Base-by-base conservation (phyloP, 75 land plant species). In the Pinus taeda region DNA sequence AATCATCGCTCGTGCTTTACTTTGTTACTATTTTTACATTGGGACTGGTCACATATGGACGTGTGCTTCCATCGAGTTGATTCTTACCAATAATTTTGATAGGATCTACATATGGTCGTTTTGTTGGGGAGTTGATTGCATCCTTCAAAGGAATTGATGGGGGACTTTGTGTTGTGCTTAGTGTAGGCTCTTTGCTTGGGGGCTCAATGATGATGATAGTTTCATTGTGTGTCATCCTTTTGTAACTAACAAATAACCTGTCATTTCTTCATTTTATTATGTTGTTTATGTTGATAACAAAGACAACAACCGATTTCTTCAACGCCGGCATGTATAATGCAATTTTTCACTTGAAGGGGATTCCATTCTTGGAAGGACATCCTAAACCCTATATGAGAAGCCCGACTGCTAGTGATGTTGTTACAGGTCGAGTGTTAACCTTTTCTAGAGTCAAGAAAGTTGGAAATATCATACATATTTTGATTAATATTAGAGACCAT, bases 141-240 rank as follows among this genome's bases (percentile, higher is more conserved):
- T n/a, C n/a, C n/a, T n/a, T n/a, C n/a, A n/a, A n/a, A n/a, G n/a
- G n/a, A n/a, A n/a, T n/a, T 42, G 94, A 94, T 78, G 89, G 90
- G 24, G 94, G 94, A 20, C 84, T 94, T 1, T 92, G 83, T 78
- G 94, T 92, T 26, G 86, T 90, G 37, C 83, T 94, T 39, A 95
- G 94, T 57, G 90, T 92, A 42, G 97, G 92, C 42, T 86, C 97
- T 4, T 83, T 87, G 18, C 81, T 92, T 76, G 81, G 90, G 29
- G 97, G 97, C n/a, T 88, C 94, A 24, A 94, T 94, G 97, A 80
- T 94, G 29, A 94, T 92, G 94, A 94, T 95, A 15, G 97, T 94
- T 39, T 94, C 97, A 4, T 86, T 94, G 14, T 90, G 97, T 63
- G 94, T 94, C 56, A 92, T n/a, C n/a, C n/a, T n/a, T n/a, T n/a